Conservation (phyloP, 345 rosid species). For the Acer yangbiense region DNA sequence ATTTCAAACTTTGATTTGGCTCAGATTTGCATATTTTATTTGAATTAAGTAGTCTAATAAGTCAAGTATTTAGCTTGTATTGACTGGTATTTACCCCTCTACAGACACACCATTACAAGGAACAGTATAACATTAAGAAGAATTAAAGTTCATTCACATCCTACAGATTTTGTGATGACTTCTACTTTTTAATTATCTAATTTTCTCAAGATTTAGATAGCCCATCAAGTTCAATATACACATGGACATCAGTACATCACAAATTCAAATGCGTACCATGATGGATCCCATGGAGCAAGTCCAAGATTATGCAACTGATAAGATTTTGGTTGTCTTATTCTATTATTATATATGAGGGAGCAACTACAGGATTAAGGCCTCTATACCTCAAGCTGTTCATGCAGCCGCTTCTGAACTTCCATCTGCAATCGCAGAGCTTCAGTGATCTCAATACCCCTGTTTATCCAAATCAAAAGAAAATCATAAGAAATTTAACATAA, state of each 20-base stretch:
- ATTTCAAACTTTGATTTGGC: not conserved
- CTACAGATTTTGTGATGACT: not conserved
- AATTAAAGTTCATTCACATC: not conserved
- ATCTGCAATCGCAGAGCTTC: slow-evolving; percentile 90
- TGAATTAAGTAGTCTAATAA: not conserved
- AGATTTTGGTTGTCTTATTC: not conserved
- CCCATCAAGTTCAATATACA: not conserved
- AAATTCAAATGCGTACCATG: not conserved
- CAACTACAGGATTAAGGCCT: slow-evolving; percentile 2
- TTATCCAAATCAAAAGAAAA: slow-evolving; percentile 20
- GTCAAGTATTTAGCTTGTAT: not conserved
- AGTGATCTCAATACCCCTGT: slow-evolving; percentile 72
- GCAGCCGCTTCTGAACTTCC: slow-evolving; percentile 89
- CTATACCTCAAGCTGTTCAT: slow-evolving; percentile 94
- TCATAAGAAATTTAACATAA: not conserved
- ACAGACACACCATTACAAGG: not conserved
- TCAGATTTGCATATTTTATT: not conserved
- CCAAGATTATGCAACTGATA: not conserved
- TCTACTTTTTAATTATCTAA: not conserved
- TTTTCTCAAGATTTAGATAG: not conserved
- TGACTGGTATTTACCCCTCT: not conserved
- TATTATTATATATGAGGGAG: not conserved
- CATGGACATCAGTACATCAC: not conserved
- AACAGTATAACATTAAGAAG: not conserved
- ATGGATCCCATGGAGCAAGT: not conserved